Percentiles rank a stretch among this genome's conserved stretches.
phyloP scores from a whole-genome alignment of 495 filamentous ascomycete species.

The Hypoxylon cercidicola region DNA sequence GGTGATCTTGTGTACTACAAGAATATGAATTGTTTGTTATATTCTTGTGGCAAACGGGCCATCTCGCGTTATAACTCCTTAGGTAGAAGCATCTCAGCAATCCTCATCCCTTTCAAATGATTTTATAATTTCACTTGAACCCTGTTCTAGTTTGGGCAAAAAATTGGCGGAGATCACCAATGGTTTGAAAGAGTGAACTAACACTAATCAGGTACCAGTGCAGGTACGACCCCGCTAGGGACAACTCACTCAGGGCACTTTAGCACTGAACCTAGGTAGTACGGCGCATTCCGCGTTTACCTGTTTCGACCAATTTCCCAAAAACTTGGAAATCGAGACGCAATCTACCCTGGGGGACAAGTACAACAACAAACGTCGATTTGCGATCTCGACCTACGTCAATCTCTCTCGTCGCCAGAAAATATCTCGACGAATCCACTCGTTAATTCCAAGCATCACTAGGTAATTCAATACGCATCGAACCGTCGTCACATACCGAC shows the following conservation, averaged over 20 bases:
- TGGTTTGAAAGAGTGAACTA: constrained; percentile 27
- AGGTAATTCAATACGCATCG: constrained; percentile 8
- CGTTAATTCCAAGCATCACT: constrained; percentile 30
- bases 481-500: constrained; percentile 3
- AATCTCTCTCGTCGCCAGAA: constrained; percentile 12
- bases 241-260: constrained; percentile 32
- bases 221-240: constrained; percentile 38
- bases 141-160: constrained; percentile 31
- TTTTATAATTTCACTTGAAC: constrained; percentile 13
- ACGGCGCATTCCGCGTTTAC: constrained; percentile 32
- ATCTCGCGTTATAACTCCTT: constrained; percentile 9
- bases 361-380: constrained; percentile 25
- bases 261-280: constrained; percentile 15
- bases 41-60: neutral
- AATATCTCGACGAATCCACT: constrained; percentile 25
- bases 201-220: constrained; percentile 41
- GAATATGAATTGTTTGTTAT: constrained; percentile 2
- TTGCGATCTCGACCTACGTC: constrained; percentile 19
- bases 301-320: constrained; percentile 25
- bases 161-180: constrained; percentile 33
- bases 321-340: constrained; percentile 27
- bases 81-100: constrained; percentile 7
- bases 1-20: constrained; percentile 8
- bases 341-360: constrained; percentile 15
- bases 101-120: constrained; percentile 26